Conservation (phyloP, 495 filamentous ascomycete genomes). For the Astrocystis sublimbata region DNA sequence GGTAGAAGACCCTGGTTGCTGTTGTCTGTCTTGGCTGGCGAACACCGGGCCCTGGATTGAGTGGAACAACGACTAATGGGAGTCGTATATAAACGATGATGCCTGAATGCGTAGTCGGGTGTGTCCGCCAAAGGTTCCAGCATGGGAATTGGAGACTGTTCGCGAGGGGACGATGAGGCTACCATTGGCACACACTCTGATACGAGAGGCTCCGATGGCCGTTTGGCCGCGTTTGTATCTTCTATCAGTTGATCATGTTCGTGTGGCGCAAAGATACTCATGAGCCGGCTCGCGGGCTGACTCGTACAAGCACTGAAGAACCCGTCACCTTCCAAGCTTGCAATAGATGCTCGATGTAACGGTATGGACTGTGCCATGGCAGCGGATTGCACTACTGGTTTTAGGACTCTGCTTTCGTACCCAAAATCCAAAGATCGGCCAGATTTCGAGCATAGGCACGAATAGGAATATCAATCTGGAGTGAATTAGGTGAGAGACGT, state of each 20-base stretch:
- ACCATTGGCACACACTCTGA: not conserved
- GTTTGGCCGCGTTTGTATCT: not conserved
- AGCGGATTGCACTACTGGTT: not conserved
- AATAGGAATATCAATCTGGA: conserved; percentile 18
- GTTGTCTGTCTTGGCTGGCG: not conserved
- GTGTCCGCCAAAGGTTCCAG: not conserved
- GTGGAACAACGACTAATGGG: not conserved
- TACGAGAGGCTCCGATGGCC: conserved; percentile 4
- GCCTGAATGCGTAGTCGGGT: not conserved
- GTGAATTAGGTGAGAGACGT: conserved; percentile 5
- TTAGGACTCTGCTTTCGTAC: not conserved
- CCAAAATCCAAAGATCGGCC: not conserved
- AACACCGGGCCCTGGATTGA: not conserved
- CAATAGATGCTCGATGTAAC: conserved; percentile 12
- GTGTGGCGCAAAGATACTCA: conserved; percentile 1
- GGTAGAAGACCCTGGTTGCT: not conserved
- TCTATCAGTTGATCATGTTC: not conserved
- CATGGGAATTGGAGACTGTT: not conserved
- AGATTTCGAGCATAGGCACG: conserved; percentile 4
- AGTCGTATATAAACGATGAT: not conserved
- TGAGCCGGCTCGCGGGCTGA: conserved; percentile 2
- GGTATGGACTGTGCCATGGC: conserved; percentile 6
- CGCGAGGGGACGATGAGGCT: not conserved
- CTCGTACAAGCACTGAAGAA: conserved; percentile 14
- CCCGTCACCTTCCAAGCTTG: conserved; percentile 10